These are phyloP conservation scores for Galerina sulciceps DNA, from an alignment of 768 basidiomycete species.

Conservation along the genomic window DNA sequence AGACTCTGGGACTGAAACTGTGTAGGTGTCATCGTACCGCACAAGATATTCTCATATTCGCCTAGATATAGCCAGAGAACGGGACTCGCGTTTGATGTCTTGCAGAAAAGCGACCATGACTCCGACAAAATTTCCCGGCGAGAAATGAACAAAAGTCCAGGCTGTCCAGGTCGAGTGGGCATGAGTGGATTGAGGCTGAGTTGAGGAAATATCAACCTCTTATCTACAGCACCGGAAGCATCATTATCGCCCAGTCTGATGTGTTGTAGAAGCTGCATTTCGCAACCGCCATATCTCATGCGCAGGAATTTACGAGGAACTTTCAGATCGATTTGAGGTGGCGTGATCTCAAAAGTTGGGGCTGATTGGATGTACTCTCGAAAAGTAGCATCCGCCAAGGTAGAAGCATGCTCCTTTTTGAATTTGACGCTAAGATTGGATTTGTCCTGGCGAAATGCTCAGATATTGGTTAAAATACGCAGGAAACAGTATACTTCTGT, in stretches of 20 bases:
- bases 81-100: background rate
- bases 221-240: background rate
- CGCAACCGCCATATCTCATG: constrained; percentile 23
- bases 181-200: constrained; percentile 28
- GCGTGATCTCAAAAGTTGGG: constrained; percentile 11
- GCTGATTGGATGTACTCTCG: constrained; percentile 11
- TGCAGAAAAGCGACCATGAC: constrained; percentile 29
- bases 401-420: background rate
- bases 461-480: too few species aligned
- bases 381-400: background rate
- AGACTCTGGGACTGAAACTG: constrained; percentile 16
- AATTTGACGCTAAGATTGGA: too few species aligned
- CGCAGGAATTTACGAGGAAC: constrained; percentile 23
- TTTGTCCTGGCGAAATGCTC: background rate
- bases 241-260: constrained; percentile 9
- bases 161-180: constrained; percentile 26
- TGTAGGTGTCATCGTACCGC: constrained; percentile 23
- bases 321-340: constrained; percentile 2
- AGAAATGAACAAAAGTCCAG: constrained; percentile 32
- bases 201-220: constrained; percentile 27
- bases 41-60: constrained; percentile 22
- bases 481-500: too few species aligned
- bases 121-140: constrained; percentile 28
- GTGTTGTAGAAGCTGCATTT: constrained; percentile 19
- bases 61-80: constrained; percentile 30